Base-by-base conservation (phyloP, 768 basidiomycete species). In the Mycena rosella region DNA sequence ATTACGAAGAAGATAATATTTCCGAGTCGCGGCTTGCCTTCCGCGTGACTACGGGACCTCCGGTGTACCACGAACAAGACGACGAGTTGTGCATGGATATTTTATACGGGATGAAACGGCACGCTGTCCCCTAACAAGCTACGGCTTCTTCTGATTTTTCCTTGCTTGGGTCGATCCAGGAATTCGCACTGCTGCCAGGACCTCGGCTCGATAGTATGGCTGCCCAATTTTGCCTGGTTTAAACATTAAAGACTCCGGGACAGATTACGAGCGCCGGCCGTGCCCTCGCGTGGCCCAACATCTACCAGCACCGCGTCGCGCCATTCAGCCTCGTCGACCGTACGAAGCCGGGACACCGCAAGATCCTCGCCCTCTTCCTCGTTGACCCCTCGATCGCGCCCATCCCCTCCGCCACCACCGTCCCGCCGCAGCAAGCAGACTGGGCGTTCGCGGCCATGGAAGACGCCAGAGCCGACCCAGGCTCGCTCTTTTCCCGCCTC, bases 1-100 rank as follows among this genome's bases (percentile, higher is more conserved):
- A 76, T 36, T 80, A 76, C 59, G 72, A 75, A n/a, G 73, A 66
- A 24, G 71, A 72, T 24, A 82, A 83, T 69, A 77, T 81, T 55
- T 72, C 78, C 24, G 71, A 75, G 20, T 74, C 72, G 38, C 59
- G 67, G 2, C 76, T 82, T 18, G 74, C 73, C 4, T 83, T 82
- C 74, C 78, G 82, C 22, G 67, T 69, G 24, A 61, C 69, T 17
- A 75, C 69, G 0, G 54, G 57, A 20, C 62, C 68, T 15, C 69
- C 70, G 9, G 38, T 61, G 2, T 67, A 63, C 51, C 65, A 75
- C 49, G 24, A 65, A 30, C 72, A 77, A 34, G 45, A 73, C 20
- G 75, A 76, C 49, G 36, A 67, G 5, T 17, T 63, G 32, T 72
- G 72, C 38, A 65, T 56, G 54, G 24, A 58, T 1, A 45, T 63